Percentiles rank a stretch among this genome's conserved stretches.
Conservation (phyloP, 345 rosid genomes). For the Brassica nigra region DNA sequence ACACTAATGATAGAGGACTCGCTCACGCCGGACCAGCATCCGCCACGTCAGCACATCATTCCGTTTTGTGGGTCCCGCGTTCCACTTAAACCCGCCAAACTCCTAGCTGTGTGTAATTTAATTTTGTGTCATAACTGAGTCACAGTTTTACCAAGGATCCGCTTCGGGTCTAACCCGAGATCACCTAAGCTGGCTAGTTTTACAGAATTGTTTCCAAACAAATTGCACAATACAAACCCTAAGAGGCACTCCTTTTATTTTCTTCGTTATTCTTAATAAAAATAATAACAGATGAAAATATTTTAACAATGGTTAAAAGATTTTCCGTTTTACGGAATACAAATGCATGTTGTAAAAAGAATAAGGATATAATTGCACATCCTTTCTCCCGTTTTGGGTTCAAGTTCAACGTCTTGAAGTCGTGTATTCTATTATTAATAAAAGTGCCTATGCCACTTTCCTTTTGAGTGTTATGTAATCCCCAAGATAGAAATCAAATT, state of each 20-base stretch:
- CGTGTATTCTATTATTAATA: neutral
- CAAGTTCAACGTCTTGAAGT: neutral
- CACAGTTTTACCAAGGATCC: slow-evolving; percentile 10
- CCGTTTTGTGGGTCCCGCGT: slow-evolving; percentile 51
- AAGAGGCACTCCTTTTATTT: neutral
- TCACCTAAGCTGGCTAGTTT: neutral
- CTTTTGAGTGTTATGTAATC: neutral
- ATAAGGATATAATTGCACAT: neutral
- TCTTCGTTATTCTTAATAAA: neutral
- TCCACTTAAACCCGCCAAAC: slow-evolving; percentile 39
- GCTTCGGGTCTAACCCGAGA: slow-evolving; percentile 9
- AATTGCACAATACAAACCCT: slow-evolving; percentile 2
- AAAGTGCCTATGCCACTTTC: neutral
- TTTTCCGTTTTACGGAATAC: neutral
- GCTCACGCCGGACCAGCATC: slow-evolving; percentile 77
- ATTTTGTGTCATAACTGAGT: neutral
- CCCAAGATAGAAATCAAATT: neutral
- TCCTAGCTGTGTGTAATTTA: slow-evolving; percentile 14
- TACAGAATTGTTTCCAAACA: neutral
- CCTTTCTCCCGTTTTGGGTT: neutral
- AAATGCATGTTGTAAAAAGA: neutral
- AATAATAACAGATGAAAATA: neutral
- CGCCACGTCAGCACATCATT: slow-evolving; percentile 64
- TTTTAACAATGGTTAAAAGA: neutral
- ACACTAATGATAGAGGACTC: slow-evolving; percentile 63